Conservation (phyloP, 2,329 filamentous ascomycete species). For the Fusarium metavorans region DNA sequence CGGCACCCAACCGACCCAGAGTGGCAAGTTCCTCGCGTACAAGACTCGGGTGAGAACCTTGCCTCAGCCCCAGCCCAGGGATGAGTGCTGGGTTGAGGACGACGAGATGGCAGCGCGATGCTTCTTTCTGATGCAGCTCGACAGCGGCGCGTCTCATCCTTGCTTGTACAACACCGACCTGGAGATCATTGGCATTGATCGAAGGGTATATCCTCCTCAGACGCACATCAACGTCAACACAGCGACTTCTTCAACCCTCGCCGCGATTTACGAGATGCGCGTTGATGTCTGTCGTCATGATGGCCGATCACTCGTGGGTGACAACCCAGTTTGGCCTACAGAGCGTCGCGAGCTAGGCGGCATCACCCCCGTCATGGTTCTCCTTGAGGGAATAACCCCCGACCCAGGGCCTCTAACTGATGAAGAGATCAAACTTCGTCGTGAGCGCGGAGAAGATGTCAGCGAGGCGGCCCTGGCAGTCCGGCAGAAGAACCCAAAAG, state of each 20-base stretch:
- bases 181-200: slow-evolving; percentile 35
- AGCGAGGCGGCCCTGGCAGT: slow-evolving; percentile 33
- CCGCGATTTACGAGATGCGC: slow-evolving; percentile 39
- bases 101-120: slow-evolving; percentile 27
- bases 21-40: slow-evolving; percentile 33
- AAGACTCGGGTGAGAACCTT: slow-evolving; percentile 16
- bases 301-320: slow-evolving; percentile 40
- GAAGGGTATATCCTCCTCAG: slow-evolving; percentile 35
- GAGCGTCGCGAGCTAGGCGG: slow-evolving; percentile 41
- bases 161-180: slow-evolving; percentile 37
- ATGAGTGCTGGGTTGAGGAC: slow-evolving; percentile 21
- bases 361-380: slow-evolving; percentile 41
- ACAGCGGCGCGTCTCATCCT: slow-evolving; percentile 41
- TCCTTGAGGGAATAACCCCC: slow-evolving; percentile 11
- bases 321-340: slow-evolving; percentile 37
- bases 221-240: slow-evolving; percentile 30
- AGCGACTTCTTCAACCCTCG: slow-evolving; percentile 20
- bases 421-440: slow-evolving; percentile 2
- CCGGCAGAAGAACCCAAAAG: slow-evolving; percentile 14
- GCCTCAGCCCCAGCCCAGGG: background rate
- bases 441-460: slow-evolving; percentile 25
- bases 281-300: slow-evolving; percentile 42
- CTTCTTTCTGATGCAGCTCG: slow-evolving; percentile 44
- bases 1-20: background rate
- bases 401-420: slow-evolving; percentile 20